Conservation (phyloP, 2,329 filamentous ascomycete genomes). For the Fusarium illudens region DNA sequence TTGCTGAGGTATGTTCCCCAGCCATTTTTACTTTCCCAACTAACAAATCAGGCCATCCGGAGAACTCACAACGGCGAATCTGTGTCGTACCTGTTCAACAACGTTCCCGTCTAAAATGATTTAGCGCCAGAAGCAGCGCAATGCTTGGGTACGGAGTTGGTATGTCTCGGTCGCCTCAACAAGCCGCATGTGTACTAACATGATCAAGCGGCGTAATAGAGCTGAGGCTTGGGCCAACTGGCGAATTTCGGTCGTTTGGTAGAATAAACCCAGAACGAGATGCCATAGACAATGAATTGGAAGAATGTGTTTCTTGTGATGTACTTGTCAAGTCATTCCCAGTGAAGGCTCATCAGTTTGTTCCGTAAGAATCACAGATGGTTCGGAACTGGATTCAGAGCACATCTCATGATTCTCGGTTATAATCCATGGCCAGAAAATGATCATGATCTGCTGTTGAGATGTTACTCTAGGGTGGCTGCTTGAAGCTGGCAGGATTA, state of each 20-base stretch:
- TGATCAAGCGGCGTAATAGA: constrained; percentile 35
- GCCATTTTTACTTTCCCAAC: not conserved
- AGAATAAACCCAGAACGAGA: constrained; percentile 31
- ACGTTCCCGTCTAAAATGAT: constrained; percentile 61
- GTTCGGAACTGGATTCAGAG: too few relatives aligned
- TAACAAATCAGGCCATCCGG: constrained; percentile 65
- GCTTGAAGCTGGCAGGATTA: not conserved
- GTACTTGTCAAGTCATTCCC: too few relatives aligned
- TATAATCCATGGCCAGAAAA: too few relatives aligned
- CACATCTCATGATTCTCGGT: not conserved
- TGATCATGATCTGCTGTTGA: not conserved
- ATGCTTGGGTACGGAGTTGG: constrained; percentile 39
- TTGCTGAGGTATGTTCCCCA: constrained; percentile 62
- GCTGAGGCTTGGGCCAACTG: constrained; percentile 27
- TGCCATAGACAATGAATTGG: constrained; percentile 17
- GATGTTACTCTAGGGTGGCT: not conserved
- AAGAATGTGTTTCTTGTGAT: not conserved
- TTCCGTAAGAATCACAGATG: too few relatives aligned
- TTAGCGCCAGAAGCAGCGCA: constrained; percentile 11
- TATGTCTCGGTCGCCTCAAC: constrained; percentile 18
- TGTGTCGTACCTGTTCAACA: constrained; percentile 74
- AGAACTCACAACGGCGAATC: constrained; percentile 73
- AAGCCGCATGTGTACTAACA: constrained; percentile 22
- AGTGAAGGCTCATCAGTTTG: too few relatives aligned
- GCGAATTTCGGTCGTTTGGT: constrained; percentile 20